Evolutionary conservation across 257 asterid species (phyloP).

Genomic region (Galeopsis tetrahit): DNA sequence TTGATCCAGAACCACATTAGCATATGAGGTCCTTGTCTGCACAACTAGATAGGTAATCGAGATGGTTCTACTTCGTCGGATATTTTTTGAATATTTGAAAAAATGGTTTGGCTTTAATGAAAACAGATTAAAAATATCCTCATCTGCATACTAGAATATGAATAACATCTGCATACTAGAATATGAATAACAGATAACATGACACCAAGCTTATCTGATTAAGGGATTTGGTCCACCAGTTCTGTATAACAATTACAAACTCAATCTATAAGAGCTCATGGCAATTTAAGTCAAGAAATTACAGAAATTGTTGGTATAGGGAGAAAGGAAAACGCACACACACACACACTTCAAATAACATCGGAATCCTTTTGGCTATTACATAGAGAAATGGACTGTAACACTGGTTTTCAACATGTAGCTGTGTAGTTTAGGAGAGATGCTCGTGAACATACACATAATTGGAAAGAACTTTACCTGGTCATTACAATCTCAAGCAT

Average conservation of each 20-base stretch:
- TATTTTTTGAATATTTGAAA: not conserved
- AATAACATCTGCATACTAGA: constrained; percentile 8
- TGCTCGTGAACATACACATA: constrained; percentile 16
- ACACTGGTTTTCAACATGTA: constrained; percentile 13
- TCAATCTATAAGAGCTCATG: constrained; percentile 19
- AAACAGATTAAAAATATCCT: constrained; percentile 15
- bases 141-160: not conserved
- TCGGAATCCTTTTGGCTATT: constrained; percentile 16
- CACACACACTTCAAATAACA: not conserved
- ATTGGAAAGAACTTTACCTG: constrained; percentile 50
- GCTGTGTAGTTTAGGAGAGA: constrained; percentile 13
- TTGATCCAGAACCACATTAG: constrained; percentile 23
- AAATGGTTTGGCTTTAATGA: constrained; percentile 9
- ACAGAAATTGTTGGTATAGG: constrained; percentile 26
- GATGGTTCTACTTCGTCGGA: not conserved
- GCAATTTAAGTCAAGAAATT: constrained; percentile 24
- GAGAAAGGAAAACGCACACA: constrained; percentile 1
- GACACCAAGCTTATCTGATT: constrained; percentile 3
- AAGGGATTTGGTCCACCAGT: not conserved
- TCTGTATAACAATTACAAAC: constrained; percentile 12
- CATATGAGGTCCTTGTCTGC: constrained; percentile 2
- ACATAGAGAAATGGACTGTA: constrained; percentile 23
- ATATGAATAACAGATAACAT: constrained; percentile 1
- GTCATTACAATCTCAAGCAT: constrained; percentile 96
- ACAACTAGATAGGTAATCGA: constrained; percentile 13